phyloP scores from a whole-genome alignment of 2,329 filamentous ascomycete species.

The Alternaria conjuncta region DNA sequence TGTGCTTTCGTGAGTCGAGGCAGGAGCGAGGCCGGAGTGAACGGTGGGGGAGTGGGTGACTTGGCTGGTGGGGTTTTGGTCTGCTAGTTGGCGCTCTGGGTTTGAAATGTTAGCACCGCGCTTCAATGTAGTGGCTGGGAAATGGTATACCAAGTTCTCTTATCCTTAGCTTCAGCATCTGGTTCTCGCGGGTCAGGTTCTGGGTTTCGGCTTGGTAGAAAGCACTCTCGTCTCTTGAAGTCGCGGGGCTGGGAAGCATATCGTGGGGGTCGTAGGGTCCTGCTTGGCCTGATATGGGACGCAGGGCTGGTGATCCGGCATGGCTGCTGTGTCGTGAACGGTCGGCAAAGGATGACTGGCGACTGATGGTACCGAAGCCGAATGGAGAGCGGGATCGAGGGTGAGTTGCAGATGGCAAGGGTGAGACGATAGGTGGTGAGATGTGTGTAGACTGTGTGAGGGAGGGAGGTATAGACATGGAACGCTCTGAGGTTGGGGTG shows the following conservation, averaged over 20 bases:
- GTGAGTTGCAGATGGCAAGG: constrained; percentile 56
- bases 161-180: constrained; percentile 79
- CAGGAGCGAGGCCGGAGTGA: constrained; percentile 35
- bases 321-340: constrained; percentile 49
- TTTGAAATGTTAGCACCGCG: constrained; percentile 1
- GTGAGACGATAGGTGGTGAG: constrained; percentile 44
- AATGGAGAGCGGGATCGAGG: constrained; percentile 48
- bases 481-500: constrained; percentile 56
- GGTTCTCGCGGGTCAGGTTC: constrained; percentile 78
- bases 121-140: neutral
- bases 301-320: constrained; percentile 55
- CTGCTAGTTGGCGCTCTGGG: constrained; percentile 45
- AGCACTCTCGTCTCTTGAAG: constrained; percentile 70
- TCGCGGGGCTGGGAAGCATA: constrained; percentile 60
- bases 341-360: constrained; percentile 52
- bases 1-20: constrained; percentile 21
- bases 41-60: constrained; percentile 40
- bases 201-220: constrained; percentile 86
- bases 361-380: constrained; percentile 46
- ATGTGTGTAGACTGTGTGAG: constrained; percentile 27
- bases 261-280: constrained; percentile 62
- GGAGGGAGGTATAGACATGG: constrained; percentile 50
- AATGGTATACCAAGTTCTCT: constrained; percentile 68
- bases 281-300: constrained; percentile 58
- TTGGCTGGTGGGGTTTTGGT: constrained; percentile 39